Conservation (phyloP, 192 early-diverging fungal species). For the Borealophlyctis nickersoniae region DNA sequence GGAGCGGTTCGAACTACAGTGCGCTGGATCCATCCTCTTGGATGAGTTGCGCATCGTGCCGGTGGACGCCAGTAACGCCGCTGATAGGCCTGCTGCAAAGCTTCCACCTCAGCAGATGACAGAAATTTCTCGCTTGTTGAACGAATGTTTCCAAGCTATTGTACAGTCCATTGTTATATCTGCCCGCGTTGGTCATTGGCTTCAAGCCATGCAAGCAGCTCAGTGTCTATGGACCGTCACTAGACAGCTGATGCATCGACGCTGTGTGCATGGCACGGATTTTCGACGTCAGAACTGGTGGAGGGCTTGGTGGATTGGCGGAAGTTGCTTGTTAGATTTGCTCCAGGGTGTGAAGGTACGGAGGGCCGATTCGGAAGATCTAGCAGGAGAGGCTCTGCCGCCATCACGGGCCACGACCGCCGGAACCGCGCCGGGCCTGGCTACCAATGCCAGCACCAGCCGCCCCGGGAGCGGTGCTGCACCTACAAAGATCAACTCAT, state of each 20-base stretch:
- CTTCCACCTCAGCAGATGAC: background rate
- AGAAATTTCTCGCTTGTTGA: slow-evolving; percentile 16
- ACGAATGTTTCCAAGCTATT: slow-evolving; percentile 39
- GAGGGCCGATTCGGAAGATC: slow-evolving; percentile 6
- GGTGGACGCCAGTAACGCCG: background rate
- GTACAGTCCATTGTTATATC: slow-evolving; percentile 43
- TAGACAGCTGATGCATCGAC: slow-evolving; percentile 11
- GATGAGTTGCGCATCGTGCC: slow-evolving; percentile 5
- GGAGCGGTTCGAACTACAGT: slow-evolving; percentile 26
- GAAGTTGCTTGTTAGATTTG: slow-evolving; percentile 33
- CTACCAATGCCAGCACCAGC: background rate
- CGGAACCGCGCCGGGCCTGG: background rate
- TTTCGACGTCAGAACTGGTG: slow-evolving; percentile 34
- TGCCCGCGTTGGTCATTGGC: slow-evolving; percentile 27
- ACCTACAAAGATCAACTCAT: slow-evolving; percentile 2
- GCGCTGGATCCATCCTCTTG: slow-evolving; percentile 13
- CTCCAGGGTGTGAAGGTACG: slow-evolving; percentile 24
- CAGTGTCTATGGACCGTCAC: slow-evolving; percentile 33
- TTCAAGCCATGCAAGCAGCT: slow-evolving; percentile 25
- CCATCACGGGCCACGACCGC: slow-evolving; percentile 13
- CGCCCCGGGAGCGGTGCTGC: slow-evolving; percentile 9
- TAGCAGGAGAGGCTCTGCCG: background rate
- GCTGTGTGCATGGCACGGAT: slow-evolving; percentile 21
- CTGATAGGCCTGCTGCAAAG: background rate
- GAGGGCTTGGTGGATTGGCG: slow-evolving; percentile 37